Percentiles rank a stretch among this genome's conserved stretches.
These are phyloP conservation scores for Dittrichia graveolens DNA, from an alignment of 129 eudicot genomes.

Conservation along the genomic window DNA sequence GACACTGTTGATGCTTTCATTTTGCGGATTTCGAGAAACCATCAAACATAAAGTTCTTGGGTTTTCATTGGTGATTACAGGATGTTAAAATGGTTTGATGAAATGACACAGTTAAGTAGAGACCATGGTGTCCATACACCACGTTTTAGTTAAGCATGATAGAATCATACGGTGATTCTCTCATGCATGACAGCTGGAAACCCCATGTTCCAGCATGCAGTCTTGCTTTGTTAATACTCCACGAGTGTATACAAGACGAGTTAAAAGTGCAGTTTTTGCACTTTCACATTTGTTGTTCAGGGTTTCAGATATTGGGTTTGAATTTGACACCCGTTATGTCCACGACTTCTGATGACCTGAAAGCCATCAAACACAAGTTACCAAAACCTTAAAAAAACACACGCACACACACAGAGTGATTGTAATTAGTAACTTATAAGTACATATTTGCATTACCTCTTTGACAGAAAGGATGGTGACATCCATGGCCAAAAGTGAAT, in stretches of 20 bases:
- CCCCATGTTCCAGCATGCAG: slow-evolving; percentile 41
- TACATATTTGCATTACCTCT: slow-evolving; percentile 41
- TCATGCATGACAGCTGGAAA: slow-evolving; percentile 41
- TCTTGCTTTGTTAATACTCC: slow-evolving; percentile 33
- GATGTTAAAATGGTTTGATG: slow-evolving; percentile 20
- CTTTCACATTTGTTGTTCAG: slow-evolving; percentile 37
- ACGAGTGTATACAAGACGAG: slow-evolving; percentile 32
- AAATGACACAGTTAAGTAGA: slow-evolving; percentile 27
- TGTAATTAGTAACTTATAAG: neutral
- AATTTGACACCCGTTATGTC: slow-evolving; percentile 42
- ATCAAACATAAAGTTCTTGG: slow-evolving; percentile 20
- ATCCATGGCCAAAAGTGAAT: slow-evolving; percentile 46
- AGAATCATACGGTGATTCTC: slow-evolving; percentile 52
- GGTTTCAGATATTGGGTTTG: slow-evolving; percentile 35
- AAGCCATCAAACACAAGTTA: slow-evolving; percentile 3
- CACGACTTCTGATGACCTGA: slow-evolving; percentile 60
- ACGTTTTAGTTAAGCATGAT: slow-evolving; percentile 28
- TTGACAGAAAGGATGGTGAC: slow-evolving; percentile 33
- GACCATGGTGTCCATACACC: slow-evolving; percentile 22
- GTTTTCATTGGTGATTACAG: slow-evolving; percentile 30
- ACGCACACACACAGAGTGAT: neutral
- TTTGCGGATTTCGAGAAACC: neutral
- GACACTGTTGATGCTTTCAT: neutral
- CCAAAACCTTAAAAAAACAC: neutral
- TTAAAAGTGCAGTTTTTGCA: slow-evolving; percentile 36